phyloP scores from a whole-genome alignment of 2,329 filamentous ascomycete genomes.

The Aspergillus melleus region DNA sequence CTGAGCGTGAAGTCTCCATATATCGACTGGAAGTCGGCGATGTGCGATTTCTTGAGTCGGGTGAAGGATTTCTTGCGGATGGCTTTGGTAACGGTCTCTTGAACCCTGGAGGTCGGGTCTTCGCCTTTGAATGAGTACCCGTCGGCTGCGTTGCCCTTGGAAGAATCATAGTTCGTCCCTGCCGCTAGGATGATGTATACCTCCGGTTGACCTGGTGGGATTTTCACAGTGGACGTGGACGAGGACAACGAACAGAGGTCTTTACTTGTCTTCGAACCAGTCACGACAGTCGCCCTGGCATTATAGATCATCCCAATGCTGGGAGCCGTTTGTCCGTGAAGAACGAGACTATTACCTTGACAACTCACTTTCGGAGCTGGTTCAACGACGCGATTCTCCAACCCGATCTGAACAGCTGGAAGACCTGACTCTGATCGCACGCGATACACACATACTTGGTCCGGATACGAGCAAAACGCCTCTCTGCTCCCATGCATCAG shows the following conservation, averaged over 20 bases:
- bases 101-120: slow-evolving; percentile 46
- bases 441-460: slow-evolving; percentile 43
- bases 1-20: slow-evolving; percentile 34
- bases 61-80: slow-evolving; percentile 4
- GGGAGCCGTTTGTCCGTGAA: slow-evolving; percentile 41
- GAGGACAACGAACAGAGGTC: slow-evolving; percentile 12
- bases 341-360: slow-evolving; percentile 28
- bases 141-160: slow-evolving; percentile 46
- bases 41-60: slow-evolving; percentile 15
- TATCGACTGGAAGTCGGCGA: slow-evolving; percentile 16
- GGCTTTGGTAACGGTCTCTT: slow-evolving; percentile 20
- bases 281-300: slow-evolving; percentile 31
- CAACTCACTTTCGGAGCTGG: slow-evolving; percentile 33
- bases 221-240: not conserved
- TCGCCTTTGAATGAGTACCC: slow-evolving; percentile 52
- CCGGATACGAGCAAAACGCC: slow-evolving; percentile 33
- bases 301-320: slow-evolving; percentile 27
- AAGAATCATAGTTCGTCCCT: slow-evolving; percentile 50
- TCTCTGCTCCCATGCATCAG: not conserved
- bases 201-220: slow-evolving; percentile 3
- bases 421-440: slow-evolving; percentile 33
- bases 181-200: slow-evolving; percentile 45
- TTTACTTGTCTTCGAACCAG: slow-evolving; percentile 25
- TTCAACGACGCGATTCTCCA: slow-evolving; percentile 46
- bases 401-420: slow-evolving; percentile 41